Base-by-base conservation (phyloP, 345 rosid genomes). In the Chamaenerion angustifolium region DNA sequence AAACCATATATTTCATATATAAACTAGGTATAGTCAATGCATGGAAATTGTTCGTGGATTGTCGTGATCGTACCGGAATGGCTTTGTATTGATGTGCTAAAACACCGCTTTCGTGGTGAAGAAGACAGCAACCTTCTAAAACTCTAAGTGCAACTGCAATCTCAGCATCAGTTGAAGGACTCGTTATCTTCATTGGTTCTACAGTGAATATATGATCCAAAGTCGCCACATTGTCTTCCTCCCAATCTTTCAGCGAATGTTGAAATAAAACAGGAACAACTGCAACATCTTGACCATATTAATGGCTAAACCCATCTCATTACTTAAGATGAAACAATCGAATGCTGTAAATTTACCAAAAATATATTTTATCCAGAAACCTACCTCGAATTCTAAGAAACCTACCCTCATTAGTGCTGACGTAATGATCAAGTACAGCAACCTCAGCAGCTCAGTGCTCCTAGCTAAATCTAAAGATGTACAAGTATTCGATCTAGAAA, bases 101-200 rank as follows among this genome's bases (percentile, higher is more conserved):
- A 12, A 65, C 54, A n/a, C 84, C 74, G 77, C 96, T 84, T 61
- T 82, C 82, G 11, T 72, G 65, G 62, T 92, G 94, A 45, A 92
- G 90, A 56, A 92, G 75, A 59, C 96, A 88, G 54, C 98, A 92
- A 37, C 96, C 96, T 75, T 88, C 98, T 51, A 88, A 63, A 70
- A 84, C 94, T 40, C 94, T 75, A 56, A 92, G 96, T 0, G 96
- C 98, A 54, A 92, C 79, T 6, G 90, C 84, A 12, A 77, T 76
- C 57, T 88, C 98, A 1, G 69, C 72, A 43, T 81, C 88, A 3
- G 96, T 80, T 4, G 94, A 79, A 35, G 96, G 94, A 65, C 90
- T 85, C 14, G 77, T 77, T 49, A 87, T 76, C 72, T 76, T 80
- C 81, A 84, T 59, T 16, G 96, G 90, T 49, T 84, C 86, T 3